These are phyloP conservation scores for Blepharisma stoltei DNA, from an alignment of 73 alveolate genomes.

Conservation along the genomic window DNA sequence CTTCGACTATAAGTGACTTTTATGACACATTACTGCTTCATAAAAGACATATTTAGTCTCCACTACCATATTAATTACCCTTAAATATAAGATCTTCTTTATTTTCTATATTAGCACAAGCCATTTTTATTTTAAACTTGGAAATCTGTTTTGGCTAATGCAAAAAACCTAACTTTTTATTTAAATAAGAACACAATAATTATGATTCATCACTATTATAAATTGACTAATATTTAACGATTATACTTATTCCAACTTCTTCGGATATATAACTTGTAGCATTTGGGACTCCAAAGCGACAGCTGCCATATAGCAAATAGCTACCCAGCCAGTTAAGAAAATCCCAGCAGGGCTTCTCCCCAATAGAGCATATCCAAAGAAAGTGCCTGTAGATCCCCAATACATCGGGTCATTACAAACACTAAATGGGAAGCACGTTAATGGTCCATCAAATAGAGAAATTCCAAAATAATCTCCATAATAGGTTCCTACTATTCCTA, in stretches of 20 bases:
- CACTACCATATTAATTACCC: too few relatives aligned
- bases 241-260: not conserved
- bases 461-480: constrained; percentile 1
- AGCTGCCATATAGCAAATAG: not conserved
- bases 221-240: too few relatives aligned
- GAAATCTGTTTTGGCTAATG: too few relatives aligned
- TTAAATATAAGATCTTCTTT: too few relatives aligned
- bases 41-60: too few relatives aligned
- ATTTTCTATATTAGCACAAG: too few relatives aligned
- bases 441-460: not conserved
- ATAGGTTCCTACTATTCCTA: not conserved
- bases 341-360: not conserved
- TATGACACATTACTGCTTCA: too few relatives aligned
- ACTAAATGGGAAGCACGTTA: constrained; percentile 5
- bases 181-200: too few relatives aligned
- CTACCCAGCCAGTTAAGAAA: not conserved
- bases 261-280: constrained; percentile 5
- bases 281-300: not conserved
- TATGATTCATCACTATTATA: too few relatives aligned
- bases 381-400: constrained; percentile 11
- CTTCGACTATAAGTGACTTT: too few relatives aligned
- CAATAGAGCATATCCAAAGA: not conserved
- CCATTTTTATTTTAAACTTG: too few relatives aligned
- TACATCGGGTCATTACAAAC: constrained; percentile 15
- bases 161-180: too few relatives aligned